These are phyloP conservation scores for Aurifilum marmelostoma DNA, from an alignment of 2,329 filamentous ascomycete species.

Conservation along the genomic window DNA sequence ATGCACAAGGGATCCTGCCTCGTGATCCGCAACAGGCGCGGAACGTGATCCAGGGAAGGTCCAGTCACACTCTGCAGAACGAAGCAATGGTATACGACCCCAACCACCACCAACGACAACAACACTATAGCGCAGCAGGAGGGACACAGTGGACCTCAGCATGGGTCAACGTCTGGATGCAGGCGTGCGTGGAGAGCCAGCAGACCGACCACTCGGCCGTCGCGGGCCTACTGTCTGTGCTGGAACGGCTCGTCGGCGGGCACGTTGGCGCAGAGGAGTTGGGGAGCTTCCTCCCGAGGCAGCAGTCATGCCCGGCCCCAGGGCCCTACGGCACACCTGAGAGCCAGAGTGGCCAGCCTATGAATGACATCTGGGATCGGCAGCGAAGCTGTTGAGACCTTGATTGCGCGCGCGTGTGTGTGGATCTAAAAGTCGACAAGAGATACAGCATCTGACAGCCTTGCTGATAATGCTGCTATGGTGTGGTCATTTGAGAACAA, in stretches of 20 bases:
- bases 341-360: background rate
- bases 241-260: background rate
- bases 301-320: background rate
- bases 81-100: background rate
- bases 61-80: background rate
- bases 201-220: background rate
- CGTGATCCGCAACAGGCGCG: background rate
- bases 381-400: background rate
- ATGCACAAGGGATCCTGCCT: background rate
- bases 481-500: no score
- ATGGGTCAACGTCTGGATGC: slow-evolving; percentile 19
- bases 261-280: slow-evolving; percentile 1
- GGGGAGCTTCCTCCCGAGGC: slow-evolving; percentile 13
- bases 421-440: background rate
- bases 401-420: background rate
- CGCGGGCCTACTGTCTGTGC: slow-evolving; percentile 1
- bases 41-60: no score
- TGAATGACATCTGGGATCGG: background rate
- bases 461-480: no score
- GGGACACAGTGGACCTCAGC: background rate
- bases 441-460: background rate
- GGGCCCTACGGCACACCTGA: slow-evolving; percentile 2
- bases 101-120: background rate
- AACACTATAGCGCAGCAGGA: background rate
- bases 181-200: slow-evolving; percentile 18